Evolutionary conservation across 768 basidiomycete genomes (phyloP).

Genomic region (Boletus coccyginus): DNA sequence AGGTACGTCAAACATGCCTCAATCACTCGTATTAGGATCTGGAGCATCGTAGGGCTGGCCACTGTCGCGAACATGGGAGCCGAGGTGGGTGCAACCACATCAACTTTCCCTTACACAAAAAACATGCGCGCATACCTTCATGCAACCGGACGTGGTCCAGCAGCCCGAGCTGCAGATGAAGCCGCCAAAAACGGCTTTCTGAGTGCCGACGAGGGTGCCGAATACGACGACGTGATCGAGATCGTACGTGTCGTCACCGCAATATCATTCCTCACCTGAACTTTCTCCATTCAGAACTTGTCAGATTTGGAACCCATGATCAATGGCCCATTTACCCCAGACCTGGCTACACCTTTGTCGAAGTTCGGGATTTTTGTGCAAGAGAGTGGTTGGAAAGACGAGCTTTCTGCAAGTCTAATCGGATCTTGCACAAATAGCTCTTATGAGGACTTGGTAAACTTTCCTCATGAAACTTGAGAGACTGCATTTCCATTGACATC

Average conservation of each 20-base stretch:
- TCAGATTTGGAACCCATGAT: slow-evolving; percentile 88
- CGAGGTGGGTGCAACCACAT: slow-evolving; percentile 99
- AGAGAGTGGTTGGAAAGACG: slow-evolving; percentile 91
- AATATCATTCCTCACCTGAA: neutral
- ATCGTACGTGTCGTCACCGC: slow-evolving; percentile 55
- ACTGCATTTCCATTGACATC: slow-evolving; percentile 1
- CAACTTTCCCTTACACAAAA: slow-evolving; percentile 92
- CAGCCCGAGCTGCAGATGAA: slow-evolving; percentile 82
- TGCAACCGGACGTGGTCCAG: slow-evolving; percentile 84
- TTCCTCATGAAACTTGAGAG: neutral
- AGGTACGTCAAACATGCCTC: slow-evolving; percentile 41
- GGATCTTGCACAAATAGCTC: slow-evolving; percentile 99
- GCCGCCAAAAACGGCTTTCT: slow-evolving; percentile 80
- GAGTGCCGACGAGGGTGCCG: slow-evolving; percentile 77
- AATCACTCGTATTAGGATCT: neutral
- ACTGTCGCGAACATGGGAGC: slow-evolving; percentile 99
- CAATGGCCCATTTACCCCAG: slow-evolving; percentile 98
- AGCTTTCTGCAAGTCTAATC: slow-evolving; percentile 87
- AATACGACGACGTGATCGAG: slow-evolving; percentile 94
- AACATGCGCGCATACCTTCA: slow-evolving; percentile 88
- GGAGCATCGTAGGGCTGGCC: slow-evolving; percentile 59
- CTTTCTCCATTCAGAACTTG: slow-evolving; percentile 56
- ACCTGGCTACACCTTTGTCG: slow-evolving; percentile 91
- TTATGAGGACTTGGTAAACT: slow-evolving; percentile 86
- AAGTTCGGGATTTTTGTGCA: slow-evolving; percentile 78